These are phyloP conservation scores for Pestalotiopsis sp. DNA, from an alignment of 2,329 filamentous ascomycete genomes.

Conservation along the genomic window DNA sequence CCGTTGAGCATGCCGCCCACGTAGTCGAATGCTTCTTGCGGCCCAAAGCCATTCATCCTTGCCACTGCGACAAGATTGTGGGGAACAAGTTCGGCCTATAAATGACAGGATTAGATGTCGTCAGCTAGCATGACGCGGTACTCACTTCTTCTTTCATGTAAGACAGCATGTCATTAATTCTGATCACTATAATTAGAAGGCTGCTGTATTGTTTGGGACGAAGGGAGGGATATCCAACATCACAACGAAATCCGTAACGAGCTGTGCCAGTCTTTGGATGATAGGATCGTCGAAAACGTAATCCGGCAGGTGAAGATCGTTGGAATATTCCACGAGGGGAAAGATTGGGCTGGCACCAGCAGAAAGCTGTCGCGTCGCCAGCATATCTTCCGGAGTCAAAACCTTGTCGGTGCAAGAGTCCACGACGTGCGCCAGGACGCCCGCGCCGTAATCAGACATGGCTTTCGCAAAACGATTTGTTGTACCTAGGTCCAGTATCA, in stretches of 20 bases:
- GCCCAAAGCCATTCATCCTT: conserved; percentile 15
- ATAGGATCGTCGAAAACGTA: neutral
- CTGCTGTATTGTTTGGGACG: neutral
- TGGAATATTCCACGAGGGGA: conserved; percentile 18
- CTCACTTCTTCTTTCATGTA: conserved; percentile 20
- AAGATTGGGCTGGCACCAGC: conserved; percentile 17
- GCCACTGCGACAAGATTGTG: conserved; percentile 20
- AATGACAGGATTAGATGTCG: neutral
- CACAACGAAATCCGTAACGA: neutral
- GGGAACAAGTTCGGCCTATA: conserved; percentile 17
- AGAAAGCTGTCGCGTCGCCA: conserved; percentile 15
- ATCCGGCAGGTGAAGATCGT: conserved; percentile 11
- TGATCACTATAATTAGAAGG: neutral
- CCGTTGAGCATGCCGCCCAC: conserved; percentile 18
- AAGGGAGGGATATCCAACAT: neutral
- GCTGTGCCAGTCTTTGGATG: neutral
- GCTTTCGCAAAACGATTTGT: neutral
- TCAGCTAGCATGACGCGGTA: neutral
- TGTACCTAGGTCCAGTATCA: neutral
- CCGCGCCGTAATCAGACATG: neutral
- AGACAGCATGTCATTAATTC: conserved; percentile 20
- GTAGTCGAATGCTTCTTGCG: conserved; percentile 20
- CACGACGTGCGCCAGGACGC: conserved; percentile 14
- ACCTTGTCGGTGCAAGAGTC: conserved; percentile 8
- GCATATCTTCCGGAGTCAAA: conserved; percentile 16